Evolutionary conservation across 1,139 yeast species (phyloP).

Genomic region (Debaryomyces sp.): DNA sequence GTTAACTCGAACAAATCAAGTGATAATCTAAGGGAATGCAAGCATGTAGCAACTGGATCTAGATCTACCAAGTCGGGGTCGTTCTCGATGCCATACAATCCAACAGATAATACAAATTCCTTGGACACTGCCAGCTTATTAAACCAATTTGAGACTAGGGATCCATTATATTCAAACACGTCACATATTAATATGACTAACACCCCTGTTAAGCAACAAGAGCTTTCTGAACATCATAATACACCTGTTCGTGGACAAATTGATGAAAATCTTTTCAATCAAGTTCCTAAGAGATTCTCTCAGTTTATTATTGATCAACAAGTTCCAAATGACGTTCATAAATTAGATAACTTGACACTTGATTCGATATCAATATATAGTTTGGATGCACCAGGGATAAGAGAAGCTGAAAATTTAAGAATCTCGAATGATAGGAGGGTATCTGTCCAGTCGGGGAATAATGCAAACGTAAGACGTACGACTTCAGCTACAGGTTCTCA

Average conservation of each 20-base stretch:
- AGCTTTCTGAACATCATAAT: not conserved
- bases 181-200: constrained; percentile 17
- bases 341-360: constrained; percentile 29
- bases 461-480: not conserved
- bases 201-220: not conserved
- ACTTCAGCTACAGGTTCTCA: constrained; percentile 39
- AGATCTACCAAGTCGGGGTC: not conserved
- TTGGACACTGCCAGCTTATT: constrained; percentile 37
- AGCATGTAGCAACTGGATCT: not conserved
- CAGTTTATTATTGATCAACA: constrained; percentile 45
- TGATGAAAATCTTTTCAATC: constrained; percentile 22
- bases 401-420: not conserved
- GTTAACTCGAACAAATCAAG: not conserved
- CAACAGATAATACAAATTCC: constrained; percentile 29
- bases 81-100: constrained; percentile 34
- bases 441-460: not conserved
- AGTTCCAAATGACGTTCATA: constrained; percentile 28
- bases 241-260: not conserved
- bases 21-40: not conserved
- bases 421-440: not conserved
- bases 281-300: constrained; percentile 46
- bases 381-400: constrained; percentile 11
- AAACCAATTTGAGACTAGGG: constrained; percentile 15
- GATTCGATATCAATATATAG: constrained; percentile 28
- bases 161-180: constrained; percentile 30